Evolutionary conservation across 192 early-diverging fungal genomes (phyloP), one percentile per base, ranked within the genome.

Genomic region (Linnemannia zychae): DNA sequence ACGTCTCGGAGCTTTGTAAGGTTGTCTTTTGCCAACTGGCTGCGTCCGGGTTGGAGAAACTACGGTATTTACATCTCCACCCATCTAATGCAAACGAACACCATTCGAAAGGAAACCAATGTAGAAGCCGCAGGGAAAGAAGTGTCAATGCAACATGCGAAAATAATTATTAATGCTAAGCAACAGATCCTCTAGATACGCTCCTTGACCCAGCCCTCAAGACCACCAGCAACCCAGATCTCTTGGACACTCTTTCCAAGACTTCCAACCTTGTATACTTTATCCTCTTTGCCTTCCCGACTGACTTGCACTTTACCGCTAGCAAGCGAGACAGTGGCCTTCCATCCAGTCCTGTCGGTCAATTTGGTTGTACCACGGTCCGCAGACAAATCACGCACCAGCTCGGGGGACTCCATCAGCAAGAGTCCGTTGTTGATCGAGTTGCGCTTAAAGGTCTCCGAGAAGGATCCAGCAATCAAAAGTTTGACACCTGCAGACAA

Each of bases 391-490:
- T 95, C 94, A 37, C 89, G 76, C 18, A 99, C 96, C 22, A 99
- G 89, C 68, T 90, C 90, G 7, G 96, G 95, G 40, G 93, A 93
- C 87, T 99, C 98, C 48, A 99, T 93, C 44, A 98, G 93, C 40
- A 98, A 82, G 22, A 99, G 90, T 7, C 97, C 98, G 86, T 99
- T 99, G 92, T 99, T 99, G 83, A 99, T 96, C 22, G 97, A 97
- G 77, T 99, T 99, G 63, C 98, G 95, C 90, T 99, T 99, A 89
- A 98, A 99, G 0, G 96, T 99, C 85, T 99, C 98, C n/a, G 95
- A 96, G 74, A 97, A 96, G 22, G 98, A 98, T 9, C 96, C 98
- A 66, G 97, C 96, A 67, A 99, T 88, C 33, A 99, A 93, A 47
- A 98, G 84, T 15, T 92, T 91, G 78, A 99, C 92, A 57, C 96